Conservation (phyloP, 192 early-diverging fungal genomes). For the Globomyces pollinis-pini region DNA sequence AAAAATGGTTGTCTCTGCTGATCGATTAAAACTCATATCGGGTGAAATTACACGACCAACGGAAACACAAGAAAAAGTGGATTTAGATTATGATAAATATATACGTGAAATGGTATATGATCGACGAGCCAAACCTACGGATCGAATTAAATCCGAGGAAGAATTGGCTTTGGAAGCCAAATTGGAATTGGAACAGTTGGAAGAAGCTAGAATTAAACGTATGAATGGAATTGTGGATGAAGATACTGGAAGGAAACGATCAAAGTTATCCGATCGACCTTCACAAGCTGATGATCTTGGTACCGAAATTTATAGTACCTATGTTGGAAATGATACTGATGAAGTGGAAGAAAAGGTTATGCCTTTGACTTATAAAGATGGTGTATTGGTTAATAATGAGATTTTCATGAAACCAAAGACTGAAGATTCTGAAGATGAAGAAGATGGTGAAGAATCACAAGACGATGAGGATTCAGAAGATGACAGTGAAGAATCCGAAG, state of each 20-base stretch:
- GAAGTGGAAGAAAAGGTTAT: conserved; percentile 19
- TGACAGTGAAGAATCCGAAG: conserved; percentile 38
- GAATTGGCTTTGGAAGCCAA: conserved; percentile 82
- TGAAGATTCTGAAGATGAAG: conserved; percentile 17
- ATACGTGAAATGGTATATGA: conserved; percentile 80
- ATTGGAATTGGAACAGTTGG: conserved; percentile 77
- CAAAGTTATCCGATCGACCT: conserved; percentile 12
- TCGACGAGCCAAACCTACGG: conserved; percentile 74
- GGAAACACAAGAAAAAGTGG: conserved; percentile 25
- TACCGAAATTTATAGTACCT: conserved; percentile 14
- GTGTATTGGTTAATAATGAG: conserved; percentile 42
- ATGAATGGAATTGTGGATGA: conserved; percentile 68
- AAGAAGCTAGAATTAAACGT: conserved; percentile 64
- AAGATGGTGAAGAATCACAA: conserved; percentile 29
- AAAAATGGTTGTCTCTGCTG: conserved; percentile 29
- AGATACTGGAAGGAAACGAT: conserved; percentile 19
- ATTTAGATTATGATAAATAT: conserved; percentile 74
- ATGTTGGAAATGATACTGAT: conserved; percentile 13
- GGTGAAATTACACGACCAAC: conserved; percentile 12
- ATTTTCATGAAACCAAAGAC: conserved; percentile 30
- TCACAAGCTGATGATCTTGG: conserved; percentile 49
- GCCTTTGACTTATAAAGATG: conserved; percentile 44
- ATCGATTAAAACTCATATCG: neutral
- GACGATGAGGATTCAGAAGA: conserved; percentile 50
- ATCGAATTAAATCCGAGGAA: conserved; percentile 90